Evolutionary conservation across 1,284 basidiomycete genomes (phyloP).

Genomic region (Cutaneotrichosporon cutaneum): DNA sequence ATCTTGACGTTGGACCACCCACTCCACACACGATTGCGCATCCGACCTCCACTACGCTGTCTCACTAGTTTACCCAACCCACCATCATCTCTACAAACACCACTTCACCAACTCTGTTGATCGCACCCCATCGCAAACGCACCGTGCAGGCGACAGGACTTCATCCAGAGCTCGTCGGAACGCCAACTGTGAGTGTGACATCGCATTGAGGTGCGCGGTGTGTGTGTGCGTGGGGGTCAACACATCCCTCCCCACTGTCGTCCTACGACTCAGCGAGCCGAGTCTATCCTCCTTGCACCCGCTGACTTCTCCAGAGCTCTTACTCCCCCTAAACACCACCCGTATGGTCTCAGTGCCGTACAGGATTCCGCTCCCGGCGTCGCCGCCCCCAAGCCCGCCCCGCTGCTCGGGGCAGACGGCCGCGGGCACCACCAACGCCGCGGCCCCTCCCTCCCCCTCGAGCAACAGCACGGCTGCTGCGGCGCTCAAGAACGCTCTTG

Average conservation of each 20-base stretch:
- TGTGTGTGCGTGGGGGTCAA: neutral
- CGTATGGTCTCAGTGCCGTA: slow-evolving; percentile 23
- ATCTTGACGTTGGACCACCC: too few relatives aligned
- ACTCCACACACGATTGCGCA: neutral
- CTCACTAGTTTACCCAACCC: too few relatives aligned
- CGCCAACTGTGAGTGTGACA: neutral
- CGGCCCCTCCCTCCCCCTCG: neutral
- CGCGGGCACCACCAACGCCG: neutral
- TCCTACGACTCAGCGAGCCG: neutral
- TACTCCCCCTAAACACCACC: neutral
- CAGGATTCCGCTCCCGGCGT: slow-evolving; percentile 19
- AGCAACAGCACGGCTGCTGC: slow-evolving; percentile 1
- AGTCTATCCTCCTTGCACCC: neutral
- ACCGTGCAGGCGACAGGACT: slow-evolving; percentile 11
- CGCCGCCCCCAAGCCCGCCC: slow-evolving; percentile 27
- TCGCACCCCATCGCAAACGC: neutral
- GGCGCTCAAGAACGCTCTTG: neutral
- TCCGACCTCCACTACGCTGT: neutral
- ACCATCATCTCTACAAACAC: neutral
- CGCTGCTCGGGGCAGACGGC: slow-evolving; percentile 3
- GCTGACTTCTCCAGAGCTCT: neutral
- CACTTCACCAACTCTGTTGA: neutral
- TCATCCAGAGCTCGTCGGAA: slow-evolving; percentile 1
- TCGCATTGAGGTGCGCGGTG: neutral
- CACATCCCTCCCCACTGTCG: neutral